phyloP scores from a whole-genome alignment of 192 early-diverging fungal genomes.

The Cladochytrium replicatum region DNA sequence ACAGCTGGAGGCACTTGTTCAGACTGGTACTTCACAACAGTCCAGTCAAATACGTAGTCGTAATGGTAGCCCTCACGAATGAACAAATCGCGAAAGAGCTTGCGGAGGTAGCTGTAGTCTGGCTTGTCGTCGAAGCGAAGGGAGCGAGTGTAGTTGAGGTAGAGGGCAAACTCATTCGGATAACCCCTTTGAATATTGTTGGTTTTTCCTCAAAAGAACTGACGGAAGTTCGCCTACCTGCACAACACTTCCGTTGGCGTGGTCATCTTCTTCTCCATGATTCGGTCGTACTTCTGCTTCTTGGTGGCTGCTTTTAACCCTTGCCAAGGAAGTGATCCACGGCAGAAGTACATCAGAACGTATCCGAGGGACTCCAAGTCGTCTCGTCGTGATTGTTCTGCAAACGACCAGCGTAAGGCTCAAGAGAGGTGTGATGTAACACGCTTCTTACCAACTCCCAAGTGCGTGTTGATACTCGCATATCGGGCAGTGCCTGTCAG shows the following conservation, averaged over 20 bases:
- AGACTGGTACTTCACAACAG: conserved; percentile 55
- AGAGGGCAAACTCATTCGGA: conserved; percentile 78
- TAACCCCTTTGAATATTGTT: conserved; percentile 35
- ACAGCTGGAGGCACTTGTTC: no score
- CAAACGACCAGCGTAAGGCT: background rate
- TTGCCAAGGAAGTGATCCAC: conserved; percentile 87
- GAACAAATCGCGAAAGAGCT: conserved; percentile 76
- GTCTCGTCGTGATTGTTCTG: conserved; percentile 83
- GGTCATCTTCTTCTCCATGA: conserved; percentile 88
- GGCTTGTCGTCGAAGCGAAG: conserved; percentile 87
- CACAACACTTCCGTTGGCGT: conserved; percentile 75
- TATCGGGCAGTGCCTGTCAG: conserved; percentile 87
- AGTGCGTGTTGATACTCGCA: conserved; percentile 82
- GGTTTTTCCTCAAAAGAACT: background rate
- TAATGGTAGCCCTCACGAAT: conserved; percentile 72
- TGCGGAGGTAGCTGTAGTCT: conserved; percentile 81
- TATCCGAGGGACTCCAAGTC: conserved; percentile 85
- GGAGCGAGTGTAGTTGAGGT: conserved; percentile 75
- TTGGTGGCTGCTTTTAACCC: conserved; percentile 81
- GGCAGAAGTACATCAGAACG: conserved; percentile 85
- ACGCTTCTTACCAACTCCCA: conserved; percentile 53
- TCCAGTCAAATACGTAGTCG: conserved; percentile 90
- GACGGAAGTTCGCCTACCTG: conserved; percentile 20
- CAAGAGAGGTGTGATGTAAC: background rate
- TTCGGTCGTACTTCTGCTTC: conserved; percentile 91